Evolutionary conservation across 2,329 filamentous ascomycete genomes (phyloP).

Genomic region (Apiospora phragmitis): DNA sequence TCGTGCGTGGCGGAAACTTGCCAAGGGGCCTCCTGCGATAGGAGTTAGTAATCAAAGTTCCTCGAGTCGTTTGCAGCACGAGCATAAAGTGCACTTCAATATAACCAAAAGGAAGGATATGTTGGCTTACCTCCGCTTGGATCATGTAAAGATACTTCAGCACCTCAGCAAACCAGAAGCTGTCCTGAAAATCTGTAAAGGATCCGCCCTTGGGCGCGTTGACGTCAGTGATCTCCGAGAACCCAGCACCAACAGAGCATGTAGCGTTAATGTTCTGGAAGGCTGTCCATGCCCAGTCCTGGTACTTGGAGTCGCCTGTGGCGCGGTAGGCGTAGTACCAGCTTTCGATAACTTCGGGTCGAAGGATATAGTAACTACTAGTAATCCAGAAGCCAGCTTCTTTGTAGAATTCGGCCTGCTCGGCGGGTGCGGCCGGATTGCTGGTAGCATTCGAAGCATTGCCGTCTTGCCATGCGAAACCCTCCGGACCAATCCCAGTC

Average conservation of each 20-base stretch:
- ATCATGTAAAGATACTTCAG: constrained; percentile 83
- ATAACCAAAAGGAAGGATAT: not conserved
- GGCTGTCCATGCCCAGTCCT: constrained; percentile 81
- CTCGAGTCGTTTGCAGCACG: not conserved
- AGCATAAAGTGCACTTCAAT: not conserved
- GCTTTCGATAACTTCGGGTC: constrained; percentile 81
- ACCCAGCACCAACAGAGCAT: constrained; percentile 66
- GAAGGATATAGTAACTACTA: constrained; percentile 62
- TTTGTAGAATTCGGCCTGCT: constrained; percentile 61
- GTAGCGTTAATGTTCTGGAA: constrained; percentile 68
- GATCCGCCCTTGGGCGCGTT: constrained; percentile 61
- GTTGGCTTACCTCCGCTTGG: constrained; percentile 45
- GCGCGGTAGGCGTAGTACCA: constrained; percentile 86
- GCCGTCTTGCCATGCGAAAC: constrained; percentile 61
- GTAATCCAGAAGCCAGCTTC: constrained; percentile 72
- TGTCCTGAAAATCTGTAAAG: constrained; percentile 74
- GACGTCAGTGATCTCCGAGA: constrained; percentile 65
- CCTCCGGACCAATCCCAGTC: constrained; percentile 77
- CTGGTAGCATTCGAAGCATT: constrained; percentile 33
- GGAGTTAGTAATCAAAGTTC: not conserved
- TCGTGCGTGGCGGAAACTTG: constrained; percentile 46
- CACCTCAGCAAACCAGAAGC: constrained; percentile 85
- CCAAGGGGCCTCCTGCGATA: constrained; percentile 49
- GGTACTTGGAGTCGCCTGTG: constrained; percentile 74
- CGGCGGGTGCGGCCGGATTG: constrained; percentile 43